These are phyloP conservation scores for Boletus coccyginus DNA, from an alignment of 768 basidiomycete genomes.

Conservation along the genomic window DNA sequence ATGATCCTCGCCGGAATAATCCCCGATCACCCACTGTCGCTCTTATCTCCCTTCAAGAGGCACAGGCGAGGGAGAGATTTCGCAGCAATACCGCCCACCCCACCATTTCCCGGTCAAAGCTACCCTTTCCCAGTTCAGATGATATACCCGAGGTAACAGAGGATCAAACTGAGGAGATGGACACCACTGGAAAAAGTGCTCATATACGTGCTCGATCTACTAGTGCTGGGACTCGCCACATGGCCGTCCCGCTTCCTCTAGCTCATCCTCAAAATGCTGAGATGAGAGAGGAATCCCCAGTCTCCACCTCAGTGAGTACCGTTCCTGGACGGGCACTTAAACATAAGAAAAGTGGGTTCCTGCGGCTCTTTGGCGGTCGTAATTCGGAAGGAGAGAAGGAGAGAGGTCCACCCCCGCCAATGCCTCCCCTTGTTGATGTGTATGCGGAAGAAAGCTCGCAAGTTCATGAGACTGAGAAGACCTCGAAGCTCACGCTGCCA, in stretches of 20 bases:
- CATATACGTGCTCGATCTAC: conserved; percentile 55
- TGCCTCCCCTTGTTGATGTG: conserved; percentile 48
- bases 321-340: conserved; percentile 50
- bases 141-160: conserved; percentile 21
- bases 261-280: conserved; percentile 39
- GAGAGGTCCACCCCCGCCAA: conserved; percentile 48
- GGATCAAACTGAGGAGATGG: conserved; percentile 24
- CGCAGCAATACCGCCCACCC: conserved; percentile 46
- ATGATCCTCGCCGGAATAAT: conserved; percentile 51
- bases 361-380: conserved; percentile 69
- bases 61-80: conserved; percentile 62
- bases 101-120: conserved; percentile 23
- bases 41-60: conserved; percentile 77
- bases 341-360: conserved; percentile 80
- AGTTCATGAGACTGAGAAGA: conserved; percentile 28
- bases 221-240: conserved; percentile 58
- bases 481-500: conserved; percentile 26
- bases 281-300: conserved; percentile 38
- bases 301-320: conserved; percentile 8
- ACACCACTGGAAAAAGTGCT: conserved; percentile 17
- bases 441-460: conserved; percentile 27
- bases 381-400: conserved; percentile 33
- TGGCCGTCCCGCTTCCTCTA: conserved; percentile 34
- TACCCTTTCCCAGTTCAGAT: conserved; percentile 35
- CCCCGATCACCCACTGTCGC: conserved; percentile 50